Conservation (phyloP, 371 early-diverging fungal genomes). For the Rhizopus delemar region DNA sequence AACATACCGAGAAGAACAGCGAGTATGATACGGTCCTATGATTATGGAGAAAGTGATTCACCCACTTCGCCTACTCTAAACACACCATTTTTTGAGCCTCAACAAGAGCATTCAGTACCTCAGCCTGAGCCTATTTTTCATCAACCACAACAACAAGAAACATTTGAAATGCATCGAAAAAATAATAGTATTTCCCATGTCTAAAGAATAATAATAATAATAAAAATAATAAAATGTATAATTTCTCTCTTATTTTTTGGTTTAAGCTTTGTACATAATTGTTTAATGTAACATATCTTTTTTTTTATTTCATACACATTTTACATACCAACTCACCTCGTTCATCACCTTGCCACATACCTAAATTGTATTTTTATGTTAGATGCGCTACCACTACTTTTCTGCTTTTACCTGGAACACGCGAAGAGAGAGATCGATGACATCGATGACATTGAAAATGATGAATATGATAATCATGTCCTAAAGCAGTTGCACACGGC, state of each 20-base stretch:
- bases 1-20: slow-evolving; percentile 52
- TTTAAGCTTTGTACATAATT: background rate
- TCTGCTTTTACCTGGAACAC: slow-evolving; percentile 27
- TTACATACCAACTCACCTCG: slow-evolving; percentile 26
- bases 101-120: too few relatives aligned
- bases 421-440: slow-evolving; percentile 38
- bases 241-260: slow-evolving; percentile 1
- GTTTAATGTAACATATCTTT: background rate
- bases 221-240: background rate
- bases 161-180: background rate
- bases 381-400: background rate
- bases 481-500: slow-evolving; percentile 48
- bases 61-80: slow-evolving; percentile 44
- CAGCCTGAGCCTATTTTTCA: too few relatives aligned
- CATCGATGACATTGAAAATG: slow-evolving; percentile 59
- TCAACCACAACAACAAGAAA: background rate
- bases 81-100: slow-evolving; percentile 27
- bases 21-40: slow-evolving; percentile 38
- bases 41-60: slow-evolving; percentile 34
- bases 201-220: background rate
- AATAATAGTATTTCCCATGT: background rate
- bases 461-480: slow-evolving; percentile 54
- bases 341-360: slow-evolving; percentile 31
- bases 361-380: slow-evolving; percentile 5
- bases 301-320: slow-evolving; percentile 17